Conservation (phyloP, 495 filamentous ascomycete species). For the Staphylotrichum tortipilum region DNA sequence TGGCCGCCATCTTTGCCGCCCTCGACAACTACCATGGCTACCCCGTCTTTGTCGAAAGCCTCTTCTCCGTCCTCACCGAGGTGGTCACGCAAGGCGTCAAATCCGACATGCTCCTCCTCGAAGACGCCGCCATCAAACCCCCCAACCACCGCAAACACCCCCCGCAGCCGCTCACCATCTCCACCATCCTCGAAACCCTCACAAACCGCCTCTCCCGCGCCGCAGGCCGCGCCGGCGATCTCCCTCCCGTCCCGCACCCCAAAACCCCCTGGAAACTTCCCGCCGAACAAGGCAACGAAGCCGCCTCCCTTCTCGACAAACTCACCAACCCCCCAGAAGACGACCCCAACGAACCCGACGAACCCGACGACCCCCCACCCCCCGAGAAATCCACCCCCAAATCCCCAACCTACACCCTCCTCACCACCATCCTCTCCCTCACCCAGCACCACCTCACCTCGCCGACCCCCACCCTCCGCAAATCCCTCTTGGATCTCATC, state of each 20-base stretch:
- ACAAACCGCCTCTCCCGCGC: conserved; percentile 14
- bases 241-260: conserved; percentile 11
- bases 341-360: conserved; percentile 22
- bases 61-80: conserved; percentile 73
- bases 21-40: conserved; percentile 93
- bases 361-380: conserved; percentile 38
- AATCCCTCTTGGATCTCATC: conserved; percentile 66
- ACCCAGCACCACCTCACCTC: conserved; percentile 83
- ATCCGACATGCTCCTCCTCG: conserved; percentile 48
- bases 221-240: conserved; percentile 11
- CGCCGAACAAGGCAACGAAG: conserved; percentile 28
- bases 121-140: conserved; percentile 16
- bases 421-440: conserved; percentile 58
- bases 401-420: conserved; percentile 50
- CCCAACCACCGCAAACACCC: conserved; percentile 31
- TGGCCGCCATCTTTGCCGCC: conserved; percentile 81
- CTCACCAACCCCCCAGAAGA: conserved; percentile 7
- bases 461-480: conserved; percentile 66
- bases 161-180: conserved; percentile 1
- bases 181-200: conserved; percentile 14
- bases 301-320: conserved; percentile 34
- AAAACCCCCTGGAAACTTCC: conserved; percentile 31
- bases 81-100: conserved; percentile 75
- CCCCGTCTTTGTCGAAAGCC: conserved; percentile 68
- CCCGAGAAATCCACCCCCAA: not conserved